Evolutionary conservation across 495 filamentous ascomycete species (phyloP), one percentile per base, ranked within the genome.

Genomic region (Friedmanniomyces simplex): DNA sequence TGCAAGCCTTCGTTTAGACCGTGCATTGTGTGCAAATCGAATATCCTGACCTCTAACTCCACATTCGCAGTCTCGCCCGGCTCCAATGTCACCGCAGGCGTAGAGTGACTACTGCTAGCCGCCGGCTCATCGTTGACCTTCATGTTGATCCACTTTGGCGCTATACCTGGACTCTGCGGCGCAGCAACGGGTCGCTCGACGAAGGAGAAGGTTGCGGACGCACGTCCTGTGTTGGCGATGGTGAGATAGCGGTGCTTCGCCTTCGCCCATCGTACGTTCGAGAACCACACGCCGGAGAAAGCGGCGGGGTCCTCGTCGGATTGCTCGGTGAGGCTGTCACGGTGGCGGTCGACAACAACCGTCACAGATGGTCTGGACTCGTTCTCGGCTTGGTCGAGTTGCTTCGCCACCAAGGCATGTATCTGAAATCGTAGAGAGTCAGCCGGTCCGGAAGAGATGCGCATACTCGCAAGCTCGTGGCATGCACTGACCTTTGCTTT

Each of bases 321-420:
- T 26, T 71, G 66, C 6, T 64, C 49, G 6, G 66, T 61, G 18
- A 63, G 58, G 28, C 41, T 43, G 0, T 58, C 54, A 21, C 53
- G 63, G 52, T 78, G 73, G 42, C 69, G 71, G 58, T 98, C 93
- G 0, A 91, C 80, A 1, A 97, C 81, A 10, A 98, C 74, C 0
- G 91, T 96, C 18, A 99, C 77, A 2, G 75, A 80, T 0, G 94
- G 94, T 10, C 93, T 77, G 0, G 84, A 81, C 69, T 97, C 94
- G 56, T 99, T 99, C 68, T 99, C 94, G 7, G 83, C 85, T 49
- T 85, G 85, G 67, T 99, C 94, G 2, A 96, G 74, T 63, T 94
- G 87, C 39, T 87, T 79, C 1, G 86, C 91, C 13, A 97, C 87
- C 67, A 96, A 91, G 62, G 86, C 80, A 52, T 96, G 86, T 4